Conservation (phyloP, 495 filamentous ascomycete genomes). For the Chaetomium cochliodes region DNA sequence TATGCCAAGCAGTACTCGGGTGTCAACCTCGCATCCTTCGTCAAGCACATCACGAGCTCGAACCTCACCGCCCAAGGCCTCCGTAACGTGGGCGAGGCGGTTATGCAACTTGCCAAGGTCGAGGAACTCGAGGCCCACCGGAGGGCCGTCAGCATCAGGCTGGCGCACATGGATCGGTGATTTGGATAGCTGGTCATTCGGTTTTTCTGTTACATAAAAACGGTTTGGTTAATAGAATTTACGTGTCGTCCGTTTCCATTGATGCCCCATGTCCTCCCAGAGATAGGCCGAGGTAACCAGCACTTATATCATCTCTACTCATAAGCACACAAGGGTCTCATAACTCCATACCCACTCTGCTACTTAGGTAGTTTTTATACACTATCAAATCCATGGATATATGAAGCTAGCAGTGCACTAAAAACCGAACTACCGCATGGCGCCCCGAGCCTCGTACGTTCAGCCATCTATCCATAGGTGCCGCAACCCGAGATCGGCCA, state of each 20-base stretch:
- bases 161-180: slow-evolving; percentile 59
- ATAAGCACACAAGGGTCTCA: too few species aligned
- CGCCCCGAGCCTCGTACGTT: too few species aligned
- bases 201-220: background rate
- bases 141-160: slow-evolving; percentile 82
- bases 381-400: too few species aligned
- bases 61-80: slow-evolving; percentile 84
- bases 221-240: background rate
- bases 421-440: too few species aligned
- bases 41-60: slow-evolving; percentile 94
- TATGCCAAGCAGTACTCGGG: slow-evolving; percentile 98
- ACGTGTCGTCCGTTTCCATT: background rate
- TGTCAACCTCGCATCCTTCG: slow-evolving; percentile 90
- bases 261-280: background rate
- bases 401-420: too few species aligned
- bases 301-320: too few species aligned
- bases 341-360: too few species aligned
- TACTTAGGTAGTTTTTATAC: too few species aligned
- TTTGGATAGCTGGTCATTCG: background rate
- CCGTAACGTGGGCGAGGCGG: slow-evolving; percentile 75
- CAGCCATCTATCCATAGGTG: too few species aligned
- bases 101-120: slow-evolving; percentile 90
- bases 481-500: too few species aligned
- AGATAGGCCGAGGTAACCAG: too few species aligned
- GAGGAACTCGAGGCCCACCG: slow-evolving; percentile 95